Evolutionary conservation across 2,329 filamentous ascomycete species (phyloP).

Genomic region (Elsinoe necatrix): DNA sequence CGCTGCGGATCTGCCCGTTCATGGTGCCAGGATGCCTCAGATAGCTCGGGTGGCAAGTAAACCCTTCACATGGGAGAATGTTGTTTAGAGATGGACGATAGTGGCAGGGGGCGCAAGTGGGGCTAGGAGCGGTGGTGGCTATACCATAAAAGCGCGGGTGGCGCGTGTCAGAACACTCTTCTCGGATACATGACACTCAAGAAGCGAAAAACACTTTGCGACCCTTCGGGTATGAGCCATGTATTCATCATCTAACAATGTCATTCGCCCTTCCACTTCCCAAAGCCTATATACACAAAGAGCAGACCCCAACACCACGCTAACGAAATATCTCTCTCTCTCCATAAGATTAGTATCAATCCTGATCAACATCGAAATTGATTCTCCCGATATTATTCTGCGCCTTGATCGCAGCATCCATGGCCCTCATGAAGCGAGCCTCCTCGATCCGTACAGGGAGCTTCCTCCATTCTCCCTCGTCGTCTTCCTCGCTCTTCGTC

Average conservation of each 20-base stretch:
- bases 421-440: slow-evolving; percentile 10
- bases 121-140: too few species aligned
- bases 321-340: background rate
- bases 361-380: slow-evolving; percentile 13
- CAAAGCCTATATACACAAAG: background rate
- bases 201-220: too few species aligned
- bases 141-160: too few species aligned
- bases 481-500: slow-evolving; percentile 1
- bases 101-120: too few species aligned
- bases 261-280: background rate
- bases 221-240: too few species aligned
- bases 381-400: slow-evolving; percentile 9
- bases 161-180: too few species aligned
- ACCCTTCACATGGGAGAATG: too few species aligned
- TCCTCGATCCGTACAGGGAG: slow-evolving; percentile 6
- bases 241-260: background rate
- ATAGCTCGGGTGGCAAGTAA: too few species aligned
- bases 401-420: slow-evolving; percentile 13
- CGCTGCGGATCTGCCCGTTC: too few species aligned
- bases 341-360: background rate
- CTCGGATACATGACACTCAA: too few species aligned
- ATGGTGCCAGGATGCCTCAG: too few species aligned
- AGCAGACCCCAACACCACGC: slow-evolving; percentile 7
- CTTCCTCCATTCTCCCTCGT: slow-evolving; percentile 12
- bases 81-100: too few species aligned